Evolutionary conservation across 139 green algal species (phyloP).

Genomic region (Volvox reticuliferus): DNA sequence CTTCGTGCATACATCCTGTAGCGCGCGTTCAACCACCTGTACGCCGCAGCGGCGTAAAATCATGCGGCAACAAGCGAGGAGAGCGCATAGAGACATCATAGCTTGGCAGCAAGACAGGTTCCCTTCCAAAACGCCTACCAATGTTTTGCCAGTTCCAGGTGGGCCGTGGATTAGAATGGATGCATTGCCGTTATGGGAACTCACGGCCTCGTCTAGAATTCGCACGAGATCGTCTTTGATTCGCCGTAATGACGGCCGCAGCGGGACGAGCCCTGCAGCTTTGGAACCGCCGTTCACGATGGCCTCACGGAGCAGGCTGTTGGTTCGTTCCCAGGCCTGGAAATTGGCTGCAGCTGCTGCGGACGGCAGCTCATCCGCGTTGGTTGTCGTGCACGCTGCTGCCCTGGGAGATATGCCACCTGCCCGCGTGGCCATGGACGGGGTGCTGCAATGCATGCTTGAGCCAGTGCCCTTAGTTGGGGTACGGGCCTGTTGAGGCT

Average conservation of each 20-base stretch:
- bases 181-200: slow-evolving; percentile 49
- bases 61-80: too few species aligned
- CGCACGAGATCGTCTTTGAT: slow-evolving; percentile 42
- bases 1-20: neutral
- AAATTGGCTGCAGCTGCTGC: neutral
- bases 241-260: slow-evolving; percentile 51
- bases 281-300: slow-evolving; percentile 36
- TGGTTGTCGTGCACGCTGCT: neutral
- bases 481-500: neutral
- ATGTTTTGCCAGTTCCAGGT: slow-evolving; percentile 52
- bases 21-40: slow-evolving; percentile 19
- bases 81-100: too few species aligned
- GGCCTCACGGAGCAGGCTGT: slow-evolving; percentile 29
- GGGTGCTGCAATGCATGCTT: neutral
- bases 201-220: slow-evolving; percentile 54
- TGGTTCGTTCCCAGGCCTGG: slow-evolving; percentile 7
- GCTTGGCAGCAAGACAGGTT: too few species aligned
- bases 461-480: neutral
- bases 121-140: slow-evolving; percentile 38
- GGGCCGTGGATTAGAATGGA: slow-evolving; percentile 56
- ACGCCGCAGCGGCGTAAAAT: neutral
- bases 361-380: neutral
- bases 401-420: neutral
- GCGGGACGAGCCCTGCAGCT: slow-evolving; percentile 32
- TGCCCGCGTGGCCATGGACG: neutral